Evolutionary conservation across 73 alveolate species (phyloP), one percentile per base, ranked within the genome.

Genomic region (Durusdinium trenchii): DNA sequence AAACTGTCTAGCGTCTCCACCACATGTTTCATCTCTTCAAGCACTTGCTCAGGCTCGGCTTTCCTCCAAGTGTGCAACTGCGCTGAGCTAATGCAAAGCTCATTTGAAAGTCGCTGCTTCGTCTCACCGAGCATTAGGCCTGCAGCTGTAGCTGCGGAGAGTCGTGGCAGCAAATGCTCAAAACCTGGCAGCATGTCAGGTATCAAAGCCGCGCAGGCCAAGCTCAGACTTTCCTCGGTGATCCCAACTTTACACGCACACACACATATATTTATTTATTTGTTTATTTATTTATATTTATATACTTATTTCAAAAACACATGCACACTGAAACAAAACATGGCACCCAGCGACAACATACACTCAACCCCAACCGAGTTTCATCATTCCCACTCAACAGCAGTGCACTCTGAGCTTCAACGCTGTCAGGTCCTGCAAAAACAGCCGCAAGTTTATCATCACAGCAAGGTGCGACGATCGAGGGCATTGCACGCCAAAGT

Each of bases 401-500:
- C n/a, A n/a, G n/a, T n/a, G n/a, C n/a, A n/a, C n/a, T n/a, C n/a
- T n/a, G n/a, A n/a, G n/a, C n/a, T n/a, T n/a, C n/a, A n/a, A n/a
- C n/a, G n/a, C n/a, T n/a, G 28, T 54, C 20, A 20, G 64, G 64
- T 20, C 64, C 64, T 54, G 28, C 64, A 71, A 14, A 78, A 9
- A 76, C 20, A 38, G n/a, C n/a, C 47, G 87, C 52, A 2, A 38
- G n/a, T 7, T 42, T 23, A 42, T 38, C 36, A 12, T 23, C 26
- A 2, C 43, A 40, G 46, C 64, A 81, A 81, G 91, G 94, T 20
- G 94, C 94, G 30, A 84, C 73, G 46, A 51, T 51, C 3, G 76
- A 35, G 36, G 94, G 94, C 94, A 84, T 84, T 36, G 54, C 76
- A 3, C 94, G 94, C 94, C 94, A 84, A 51, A 84, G 94, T 75